Base-by-base conservation (phyloP, 2,329 filamentous ascomycete species). In the Aspergillus ochraceus region DNA sequence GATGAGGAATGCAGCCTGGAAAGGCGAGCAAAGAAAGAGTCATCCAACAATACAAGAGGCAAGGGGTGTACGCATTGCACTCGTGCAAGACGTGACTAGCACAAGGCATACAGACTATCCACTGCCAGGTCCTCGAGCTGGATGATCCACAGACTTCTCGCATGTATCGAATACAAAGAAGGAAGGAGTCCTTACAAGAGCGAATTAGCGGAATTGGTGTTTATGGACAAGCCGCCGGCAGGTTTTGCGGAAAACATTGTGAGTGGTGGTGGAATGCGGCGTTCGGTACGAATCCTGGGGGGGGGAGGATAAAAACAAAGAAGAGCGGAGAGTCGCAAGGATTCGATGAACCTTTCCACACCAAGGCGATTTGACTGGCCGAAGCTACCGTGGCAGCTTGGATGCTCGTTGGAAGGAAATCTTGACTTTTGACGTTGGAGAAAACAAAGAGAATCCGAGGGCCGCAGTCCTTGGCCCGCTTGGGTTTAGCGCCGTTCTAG, bases 201-300 rank as follows among this genome's bases (percentile, higher is more conserved):
- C 55, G 78, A 77, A 70, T 80, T 80, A 53, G 74, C 72, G 24
- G 76, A 74, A 62, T 78, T 79, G 20, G 84, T 86, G 67, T 85
- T 86, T 67, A 86, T 79, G 60, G 79, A 82, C 69, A 86, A 74
- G 51, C 74, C 74, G 68, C 70, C 67, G 30, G 75, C 67, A 32
- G 74, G 66, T 66, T 77, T 77, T 52, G 73, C 61, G 56, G 69
- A 69, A 63, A 77, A 77, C 74, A 77, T 76, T 46, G 29, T 55
- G 55, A 46, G 17, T 20, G 50, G 45, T 19, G 55, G 42, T 49
- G 46, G 19, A 39, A 49, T 24, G 29, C 26, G 14, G 45, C 22
- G 45, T 47, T 17, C 45, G 8, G 26, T 29, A 29, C 26, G 11
- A 47, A 20, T 47, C 45, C 12, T 12, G 4, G 42, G 42, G 42